Evolutionary conservation across 75 land plant genomes (phyloP), one percentile per base, ranked within the genome.

Genomic region (Sequoiadendron giganteum): DNA sequence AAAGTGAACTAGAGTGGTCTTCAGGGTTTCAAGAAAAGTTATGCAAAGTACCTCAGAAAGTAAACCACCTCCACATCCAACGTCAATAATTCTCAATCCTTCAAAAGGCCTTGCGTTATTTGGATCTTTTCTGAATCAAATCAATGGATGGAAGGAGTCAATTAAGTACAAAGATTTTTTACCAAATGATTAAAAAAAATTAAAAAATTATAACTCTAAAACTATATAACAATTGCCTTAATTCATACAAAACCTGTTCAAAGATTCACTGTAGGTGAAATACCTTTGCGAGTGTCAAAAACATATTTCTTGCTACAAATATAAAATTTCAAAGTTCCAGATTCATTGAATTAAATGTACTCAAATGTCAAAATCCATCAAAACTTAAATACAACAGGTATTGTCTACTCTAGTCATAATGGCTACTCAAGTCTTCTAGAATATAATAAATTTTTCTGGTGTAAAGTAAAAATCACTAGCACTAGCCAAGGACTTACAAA

Each of bases 11-110:
- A 45, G 1, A 45, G 48, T 45, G 48, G 48, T 45, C 48, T 45
- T 45, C 7, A 2, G 42, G 42, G 42, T 40, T 40, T 40, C 42
- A 40, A 40, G 42, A 40, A 40, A 40, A 40, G 42, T n/a, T n/a
- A n/a, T 55, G 21, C 79, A 36, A 49, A 15, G 38, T 93, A 96
- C 99, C 95, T 98, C 99, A 54, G 97, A 95, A 28, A 97, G 89
- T 87, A 98, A 93, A 15, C 99, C 99, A 86, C 99, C 99, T 72
- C 99, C 99, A 93, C 99, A 98, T 55, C 99, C 99, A 85, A 98
- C 95, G 93, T 98, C 99, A 42, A 95, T 78, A 87, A 98, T 84
- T 34, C 83, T 92, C 48, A 98, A 88, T 61, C 99, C 99, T 86
- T 97, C 96, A 90, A 98, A 92, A 88, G 99, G 99, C 87, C 93